phyloP scores from a whole-genome alignment of 257 asterid genomes.

The Penstemon eatonii region DNA sequence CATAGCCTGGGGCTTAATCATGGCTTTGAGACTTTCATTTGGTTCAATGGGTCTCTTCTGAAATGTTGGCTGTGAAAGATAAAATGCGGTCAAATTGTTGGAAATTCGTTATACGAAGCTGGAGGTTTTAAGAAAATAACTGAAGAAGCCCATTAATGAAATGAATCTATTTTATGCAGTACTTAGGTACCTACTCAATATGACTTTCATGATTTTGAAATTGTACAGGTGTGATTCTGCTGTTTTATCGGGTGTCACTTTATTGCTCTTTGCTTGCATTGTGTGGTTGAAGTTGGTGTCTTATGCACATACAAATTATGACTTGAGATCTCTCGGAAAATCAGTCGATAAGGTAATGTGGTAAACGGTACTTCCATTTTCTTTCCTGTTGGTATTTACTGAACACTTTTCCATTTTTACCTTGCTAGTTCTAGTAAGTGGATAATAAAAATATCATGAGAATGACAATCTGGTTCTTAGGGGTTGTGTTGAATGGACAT shows the following conservation, averaged over 20 bases:
- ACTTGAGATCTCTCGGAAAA: slow-evolving; percentile 65
- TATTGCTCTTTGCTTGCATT: slow-evolving; percentile 71
- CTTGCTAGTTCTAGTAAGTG: not conserved
- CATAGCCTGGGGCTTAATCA: too few relatives aligned
- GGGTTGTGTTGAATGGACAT: slow-evolving; percentile 3
- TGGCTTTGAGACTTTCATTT: not conserved
- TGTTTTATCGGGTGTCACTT: slow-evolving; percentile 67
- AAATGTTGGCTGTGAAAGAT: slow-evolving; percentile 7
- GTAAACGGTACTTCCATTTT: not conserved
- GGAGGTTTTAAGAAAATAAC: slow-evolving; percentile 6
- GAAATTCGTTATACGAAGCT: not conserved
- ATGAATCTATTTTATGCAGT: slow-evolving; percentile 14
- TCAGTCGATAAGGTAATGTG: slow-evolving; percentile 68
- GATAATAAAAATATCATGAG: not conserved
- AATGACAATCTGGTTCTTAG: slow-evolving; percentile 8
- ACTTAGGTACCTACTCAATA: slow-evolving; percentile 20
- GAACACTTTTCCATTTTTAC: not conserved
- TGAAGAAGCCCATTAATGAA: slow-evolving; percentile 3
- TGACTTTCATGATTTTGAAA: slow-evolving; percentile 24
- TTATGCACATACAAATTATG: slow-evolving; percentile 85
- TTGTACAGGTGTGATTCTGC: slow-evolving; percentile 86
- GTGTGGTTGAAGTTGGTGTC: slow-evolving; percentile 93
- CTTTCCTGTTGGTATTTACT: slow-evolving; percentile 13
- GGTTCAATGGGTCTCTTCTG: slow-evolving; percentile 10
- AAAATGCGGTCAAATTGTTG: slow-evolving; percentile 11